Percentiles rank a stretch among this genome's conserved stretches.
phyloP scores from a whole-genome alignment of 495 filamentous ascomycete genomes.

The Aspergillus leporis region DNA sequence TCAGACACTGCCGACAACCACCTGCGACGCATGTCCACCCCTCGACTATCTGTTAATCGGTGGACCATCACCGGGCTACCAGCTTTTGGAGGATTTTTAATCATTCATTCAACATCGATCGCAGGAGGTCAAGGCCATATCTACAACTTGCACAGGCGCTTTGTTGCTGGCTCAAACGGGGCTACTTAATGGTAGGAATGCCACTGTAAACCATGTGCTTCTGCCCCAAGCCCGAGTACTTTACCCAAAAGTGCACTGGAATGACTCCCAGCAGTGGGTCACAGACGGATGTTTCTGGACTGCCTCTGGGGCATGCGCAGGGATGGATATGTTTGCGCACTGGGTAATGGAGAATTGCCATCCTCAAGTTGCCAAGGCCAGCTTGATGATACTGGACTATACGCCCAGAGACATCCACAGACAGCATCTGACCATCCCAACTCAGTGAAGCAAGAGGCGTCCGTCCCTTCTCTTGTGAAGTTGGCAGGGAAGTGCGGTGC shows the following conservation, averaged over 20 bases:
- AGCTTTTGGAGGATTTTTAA: background rate
- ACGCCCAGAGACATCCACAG: no score
- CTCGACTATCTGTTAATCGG: background rate
- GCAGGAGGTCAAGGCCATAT: background rate
- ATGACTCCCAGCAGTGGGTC: background rate
- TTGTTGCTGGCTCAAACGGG: background rate
- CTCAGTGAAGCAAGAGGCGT: no score
- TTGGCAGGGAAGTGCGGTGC: no score
- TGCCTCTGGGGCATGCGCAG: background rate
- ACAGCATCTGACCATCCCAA: no score
- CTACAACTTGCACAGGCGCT: background rate
- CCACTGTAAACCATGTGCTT: background rate
- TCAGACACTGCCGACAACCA: background rate
- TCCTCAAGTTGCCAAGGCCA: background rate
- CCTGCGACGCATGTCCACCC: background rate
- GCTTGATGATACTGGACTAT: background rate
- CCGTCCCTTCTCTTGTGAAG: no score
- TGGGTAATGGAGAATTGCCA: background rate
- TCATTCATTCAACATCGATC: background rate
- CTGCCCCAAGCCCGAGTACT: background rate
- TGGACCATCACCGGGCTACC: background rate
- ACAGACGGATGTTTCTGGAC: background rate
- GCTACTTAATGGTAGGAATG: background rate
- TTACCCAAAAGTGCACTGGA: background rate
- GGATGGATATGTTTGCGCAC: background rate